Percentiles rank a stretch among this genome's conserved stretches.
Evolutionary conservation across 306 rosid genomes (phyloP).

Genomic region (Castanopsis chinensis): DNA sequence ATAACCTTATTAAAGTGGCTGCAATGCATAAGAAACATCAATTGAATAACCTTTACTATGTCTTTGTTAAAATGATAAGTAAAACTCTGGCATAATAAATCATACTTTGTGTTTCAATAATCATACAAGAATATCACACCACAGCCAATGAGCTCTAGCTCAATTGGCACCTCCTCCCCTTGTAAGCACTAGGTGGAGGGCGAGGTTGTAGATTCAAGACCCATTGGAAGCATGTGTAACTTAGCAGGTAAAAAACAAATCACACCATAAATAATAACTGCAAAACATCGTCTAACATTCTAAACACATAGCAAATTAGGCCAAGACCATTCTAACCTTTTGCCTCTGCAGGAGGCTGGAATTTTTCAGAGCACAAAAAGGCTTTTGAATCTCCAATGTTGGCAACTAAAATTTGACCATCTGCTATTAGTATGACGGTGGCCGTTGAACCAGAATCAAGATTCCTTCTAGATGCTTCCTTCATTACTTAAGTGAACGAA

Average conservation of each 20-base stretch:
- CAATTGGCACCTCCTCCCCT: too few relatives aligned
- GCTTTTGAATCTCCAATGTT: slow-evolving; percentile 97
- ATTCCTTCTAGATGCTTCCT: slow-evolving; percentile 76
- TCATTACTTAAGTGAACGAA: slow-evolving; percentile 42
- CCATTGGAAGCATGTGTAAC: too few relatives aligned
- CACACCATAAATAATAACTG: slow-evolving; percentile 6
- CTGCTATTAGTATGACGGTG: slow-evolving; percentile 66
- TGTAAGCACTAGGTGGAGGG: too few relatives aligned
- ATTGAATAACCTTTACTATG: slow-evolving; percentile 18
- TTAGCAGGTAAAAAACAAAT: too few relatives aligned
- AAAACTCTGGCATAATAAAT: slow-evolving; percentile 6
- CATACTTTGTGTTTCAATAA: slow-evolving; percentile 12
- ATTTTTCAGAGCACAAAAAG: slow-evolving; percentile 79
- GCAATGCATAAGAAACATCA: slow-evolving; percentile 40
- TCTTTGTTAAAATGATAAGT: slow-evolving; percentile 24
- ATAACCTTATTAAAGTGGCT: slow-evolving; percentile 68
- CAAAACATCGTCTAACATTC: background rate
- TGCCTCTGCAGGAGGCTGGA: slow-evolving; percentile 76
- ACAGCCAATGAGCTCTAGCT: background rate
- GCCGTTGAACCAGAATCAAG: slow-evolving; percentile 87
- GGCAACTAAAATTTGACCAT: slow-evolving; percentile 87
- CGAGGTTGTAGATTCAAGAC: too few relatives aligned
- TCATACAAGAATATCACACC: background rate
- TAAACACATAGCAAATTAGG: slow-evolving; percentile 9
- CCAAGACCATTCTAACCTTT: slow-evolving; percentile 59